These are phyloP conservation scores for Alternaria tenuissima DNA, from an alignment of 2,329 filamentous ascomycete species.

Conservation along the genomic window DNA sequence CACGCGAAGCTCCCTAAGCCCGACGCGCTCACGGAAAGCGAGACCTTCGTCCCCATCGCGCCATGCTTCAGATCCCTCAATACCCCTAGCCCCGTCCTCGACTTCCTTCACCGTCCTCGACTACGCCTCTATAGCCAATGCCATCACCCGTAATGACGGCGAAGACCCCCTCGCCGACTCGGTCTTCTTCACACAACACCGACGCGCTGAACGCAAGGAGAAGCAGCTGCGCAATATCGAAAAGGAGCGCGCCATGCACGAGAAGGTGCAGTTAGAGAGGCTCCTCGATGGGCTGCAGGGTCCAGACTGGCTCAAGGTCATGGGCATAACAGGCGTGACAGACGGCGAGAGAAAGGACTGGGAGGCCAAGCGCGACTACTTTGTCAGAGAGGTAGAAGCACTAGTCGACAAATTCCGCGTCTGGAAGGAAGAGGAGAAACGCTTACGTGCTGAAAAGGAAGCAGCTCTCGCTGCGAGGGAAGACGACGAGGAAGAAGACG, in stretches of 20 bases:
- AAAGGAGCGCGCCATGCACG: constrained; percentile 70
- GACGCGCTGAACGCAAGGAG: constrained; percentile 69
- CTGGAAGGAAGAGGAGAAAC: constrained; percentile 91
- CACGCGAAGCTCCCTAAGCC: constrained; percentile 34
- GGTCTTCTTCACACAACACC: constrained; percentile 66
- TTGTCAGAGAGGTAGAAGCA: constrained; percentile 80
- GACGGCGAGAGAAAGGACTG: constrained; percentile 87
- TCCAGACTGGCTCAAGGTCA: constrained; percentile 89
- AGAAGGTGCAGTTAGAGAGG: constrained; percentile 71
- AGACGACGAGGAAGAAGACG: constrained; percentile 52
- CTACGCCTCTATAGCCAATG: constrained; percentile 50
- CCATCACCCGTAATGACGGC: constrained; percentile 42
- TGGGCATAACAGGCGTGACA: constrained; percentile 86
- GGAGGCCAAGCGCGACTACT: constrained; percentile 83
- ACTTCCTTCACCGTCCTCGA: constrained; percentile 52
- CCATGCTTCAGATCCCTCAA: constrained; percentile 21
- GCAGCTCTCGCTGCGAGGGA: constrained; percentile 63
- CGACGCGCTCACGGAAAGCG: constrained; percentile 36
- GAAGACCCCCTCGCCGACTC: constrained; percentile 66
- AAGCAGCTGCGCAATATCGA: constrained; percentile 74
- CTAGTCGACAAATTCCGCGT: constrained; percentile 86
- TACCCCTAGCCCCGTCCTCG: constrained; percentile 36
- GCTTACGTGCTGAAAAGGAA: constrained; percentile 78
- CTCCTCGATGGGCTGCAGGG: constrained; percentile 84
- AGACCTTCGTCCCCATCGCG: constrained; percentile 28